A percentile compares a stretch with the other conserved stretches of the same genome.
These are phyloP conservation scores for Penicillium expansum DNA, from an alignment of 2,329 filamentous ascomycete species.

Conservation along the genomic window DNA sequence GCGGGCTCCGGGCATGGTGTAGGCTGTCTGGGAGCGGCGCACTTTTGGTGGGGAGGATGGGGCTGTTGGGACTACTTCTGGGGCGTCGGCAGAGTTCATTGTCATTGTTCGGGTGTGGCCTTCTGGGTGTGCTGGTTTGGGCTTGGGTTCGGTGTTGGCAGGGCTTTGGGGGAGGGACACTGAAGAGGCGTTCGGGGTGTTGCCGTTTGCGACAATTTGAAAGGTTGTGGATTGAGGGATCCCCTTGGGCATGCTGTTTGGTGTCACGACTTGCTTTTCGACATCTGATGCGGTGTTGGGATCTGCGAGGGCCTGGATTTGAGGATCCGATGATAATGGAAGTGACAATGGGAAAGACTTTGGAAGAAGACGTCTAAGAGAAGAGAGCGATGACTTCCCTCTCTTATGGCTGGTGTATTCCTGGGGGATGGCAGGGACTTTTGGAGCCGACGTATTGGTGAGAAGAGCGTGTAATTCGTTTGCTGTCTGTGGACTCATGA, in stretches of 20 bases:
- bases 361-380: constrained; percentile 34
- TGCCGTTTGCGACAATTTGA: neutral
- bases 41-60: constrained; percentile 25
- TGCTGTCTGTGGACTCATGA: constrained; percentile 24
- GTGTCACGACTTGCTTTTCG: constrained; percentile 28
- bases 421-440: constrained; percentile 19
- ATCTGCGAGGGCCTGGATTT: constrained; percentile 37
- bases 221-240: constrained; percentile 1
- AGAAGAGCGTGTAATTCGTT: constrained; percentile 20
- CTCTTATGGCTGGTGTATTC: constrained; percentile 26
- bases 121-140: neutral
- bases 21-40: constrained; percentile 25
- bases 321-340: constrained; percentile 37
- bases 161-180: constrained; percentile 3
- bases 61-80: constrained; percentile 29
- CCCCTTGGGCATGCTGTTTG: constrained; percentile 6
- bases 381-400: constrained; percentile 37
- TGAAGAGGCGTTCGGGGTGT: constrained; percentile 1
- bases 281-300: constrained; percentile 27
- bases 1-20: constrained; percentile 12
- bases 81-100: constrained; percentile 36
- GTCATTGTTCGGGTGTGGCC: constrained; percentile 28
- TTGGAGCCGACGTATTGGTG: constrained; percentile 26
- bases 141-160: neutral
- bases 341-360: constrained; percentile 30